phyloP scores from a whole-genome alignment of 768 basidiomycete species.

The Phallus indusiatus region DNA sequence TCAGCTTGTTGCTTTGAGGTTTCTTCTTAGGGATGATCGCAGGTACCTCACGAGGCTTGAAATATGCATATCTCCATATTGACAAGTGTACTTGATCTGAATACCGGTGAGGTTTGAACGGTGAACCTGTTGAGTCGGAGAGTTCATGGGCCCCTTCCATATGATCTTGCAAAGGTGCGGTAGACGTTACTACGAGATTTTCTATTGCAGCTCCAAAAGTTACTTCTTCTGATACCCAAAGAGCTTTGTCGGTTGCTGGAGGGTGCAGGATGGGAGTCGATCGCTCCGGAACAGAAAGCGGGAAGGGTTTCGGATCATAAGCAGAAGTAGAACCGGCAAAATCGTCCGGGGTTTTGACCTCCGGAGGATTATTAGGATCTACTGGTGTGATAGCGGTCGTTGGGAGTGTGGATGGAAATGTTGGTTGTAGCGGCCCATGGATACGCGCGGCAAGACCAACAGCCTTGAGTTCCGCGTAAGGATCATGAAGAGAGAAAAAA shows the following conservation, averaged over 20 bases:
- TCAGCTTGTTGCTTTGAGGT: background rate
- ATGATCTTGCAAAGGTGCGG: background rate
- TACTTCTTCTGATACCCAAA: constrained; percentile 9
- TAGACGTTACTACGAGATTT: constrained; percentile 1
- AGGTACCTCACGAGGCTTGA: constrained; percentile 49
- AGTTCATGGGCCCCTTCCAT: background rate
- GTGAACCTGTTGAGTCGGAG: constrained; percentile 8
- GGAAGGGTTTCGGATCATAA: constrained; percentile 6
- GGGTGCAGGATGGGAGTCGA: background rate
- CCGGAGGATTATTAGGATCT: constrained; percentile 5
- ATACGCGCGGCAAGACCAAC: constrained; percentile 62
- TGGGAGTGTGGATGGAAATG: constrained; percentile 3
- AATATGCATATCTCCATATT: constrained; percentile 65
- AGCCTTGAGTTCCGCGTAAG: constrained; percentile 64
- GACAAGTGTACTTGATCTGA: constrained; percentile 49
- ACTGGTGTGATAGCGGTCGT: constrained; percentile 8
- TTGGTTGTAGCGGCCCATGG: constrained; percentile 30
- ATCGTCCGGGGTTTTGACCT: constrained; percentile 10
- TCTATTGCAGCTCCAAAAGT: background rate
- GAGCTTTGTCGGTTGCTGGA: constrained; percentile 2
- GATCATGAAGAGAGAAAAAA: constrained; percentile 68
- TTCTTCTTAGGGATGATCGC: constrained; percentile 23
- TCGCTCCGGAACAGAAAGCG: background rate
- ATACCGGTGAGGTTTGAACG: constrained; percentile 45
- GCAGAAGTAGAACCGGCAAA: background rate